Conservation (phyloP, 169 alveolate species). For the Plasmodium gallinaceum region DNA sequence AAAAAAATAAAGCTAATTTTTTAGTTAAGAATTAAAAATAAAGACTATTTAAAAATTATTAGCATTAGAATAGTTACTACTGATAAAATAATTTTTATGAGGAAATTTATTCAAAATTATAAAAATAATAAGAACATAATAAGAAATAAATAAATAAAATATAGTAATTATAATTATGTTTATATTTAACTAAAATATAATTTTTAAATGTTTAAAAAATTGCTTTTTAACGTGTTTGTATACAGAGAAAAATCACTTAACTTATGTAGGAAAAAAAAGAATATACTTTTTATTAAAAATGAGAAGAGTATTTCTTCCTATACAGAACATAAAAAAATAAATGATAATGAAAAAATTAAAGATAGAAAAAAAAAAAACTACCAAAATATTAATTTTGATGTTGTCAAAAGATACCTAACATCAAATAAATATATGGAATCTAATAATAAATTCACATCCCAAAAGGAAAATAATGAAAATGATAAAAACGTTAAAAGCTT, state of each 20-base stretch:
- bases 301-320: not conserved
- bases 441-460: not conserved
- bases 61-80: too few relatives aligned
- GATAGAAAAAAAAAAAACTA: not conserved
- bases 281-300: not conserved
- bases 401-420: conserved; percentile 19
- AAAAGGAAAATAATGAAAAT: not conserved
- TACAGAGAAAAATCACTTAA: conserved; percentile 26
- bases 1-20: too few relatives aligned
- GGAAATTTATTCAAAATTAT: too few relatives aligned
- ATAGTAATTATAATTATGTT: not conserved
- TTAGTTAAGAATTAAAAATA: too few relatives aligned
- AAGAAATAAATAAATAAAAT: not conserved
- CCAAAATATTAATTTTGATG: not conserved
- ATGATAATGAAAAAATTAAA: not conserved
- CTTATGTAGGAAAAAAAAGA: conserved; percentile 17
- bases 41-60: too few relatives aligned
- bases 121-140: too few relatives aligned
- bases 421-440: not conserved
- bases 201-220: conserved; percentile 47
- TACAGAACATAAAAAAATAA: not conserved
- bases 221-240: conserved; percentile 4
- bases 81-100: too few relatives aligned
- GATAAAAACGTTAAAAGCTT: not conserved
- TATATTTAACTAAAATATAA: not conserved